Evolutionary conservation across 805 yeast genomes (phyloP).

Genomic region (Pichia kluyveri): DNA sequence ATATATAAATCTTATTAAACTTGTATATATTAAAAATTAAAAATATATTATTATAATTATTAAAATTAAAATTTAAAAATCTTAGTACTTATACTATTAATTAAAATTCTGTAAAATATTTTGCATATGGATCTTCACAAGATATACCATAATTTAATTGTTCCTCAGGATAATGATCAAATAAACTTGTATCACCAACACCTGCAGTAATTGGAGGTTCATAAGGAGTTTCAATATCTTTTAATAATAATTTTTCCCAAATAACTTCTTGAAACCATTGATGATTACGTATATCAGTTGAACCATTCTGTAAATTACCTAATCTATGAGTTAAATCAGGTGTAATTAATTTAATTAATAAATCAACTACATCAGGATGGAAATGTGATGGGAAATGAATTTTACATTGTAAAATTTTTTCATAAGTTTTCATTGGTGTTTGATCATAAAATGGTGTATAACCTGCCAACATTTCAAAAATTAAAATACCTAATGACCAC

Average conservation of each 20-base stretch:
- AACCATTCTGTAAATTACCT: slow-evolving; percentile 51
- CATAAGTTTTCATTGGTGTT: slow-evolving; percentile 56
- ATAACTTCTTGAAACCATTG: slow-evolving; percentile 54
- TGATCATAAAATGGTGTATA: slow-evolving; percentile 56
- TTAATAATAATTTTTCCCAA: slow-evolving; percentile 46
- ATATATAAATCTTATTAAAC: neutral
- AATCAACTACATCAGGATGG: slow-evolving; percentile 45
- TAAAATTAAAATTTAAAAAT: no score
- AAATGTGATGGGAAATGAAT: slow-evolving; percentile 44
- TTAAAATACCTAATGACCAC: slow-evolving; percentile 57
- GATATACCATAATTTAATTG: slow-evolving; percentile 71
- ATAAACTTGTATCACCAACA: slow-evolving; percentile 54
- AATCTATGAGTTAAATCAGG: slow-evolving; percentile 47
- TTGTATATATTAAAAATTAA: no score
- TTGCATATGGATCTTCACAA: slow-evolving; percentile 37
- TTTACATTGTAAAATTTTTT: slow-evolving; percentile 46
- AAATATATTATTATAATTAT: neutral
- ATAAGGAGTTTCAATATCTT: slow-evolving; percentile 55
- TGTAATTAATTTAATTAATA: slow-evolving; percentile 41
- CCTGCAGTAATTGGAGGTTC: slow-evolving; percentile 59
- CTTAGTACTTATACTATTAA: no score
- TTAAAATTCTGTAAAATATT: slow-evolving; percentile 25
- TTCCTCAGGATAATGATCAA: slow-evolving; percentile 73
- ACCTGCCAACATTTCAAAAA: slow-evolving; percentile 55
- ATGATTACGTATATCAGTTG: slow-evolving; percentile 47